Evolutionary conservation across 495 filamentous ascomycete genomes (phyloP).

Genomic region (Hypoxylon crocopeplum): DNA sequence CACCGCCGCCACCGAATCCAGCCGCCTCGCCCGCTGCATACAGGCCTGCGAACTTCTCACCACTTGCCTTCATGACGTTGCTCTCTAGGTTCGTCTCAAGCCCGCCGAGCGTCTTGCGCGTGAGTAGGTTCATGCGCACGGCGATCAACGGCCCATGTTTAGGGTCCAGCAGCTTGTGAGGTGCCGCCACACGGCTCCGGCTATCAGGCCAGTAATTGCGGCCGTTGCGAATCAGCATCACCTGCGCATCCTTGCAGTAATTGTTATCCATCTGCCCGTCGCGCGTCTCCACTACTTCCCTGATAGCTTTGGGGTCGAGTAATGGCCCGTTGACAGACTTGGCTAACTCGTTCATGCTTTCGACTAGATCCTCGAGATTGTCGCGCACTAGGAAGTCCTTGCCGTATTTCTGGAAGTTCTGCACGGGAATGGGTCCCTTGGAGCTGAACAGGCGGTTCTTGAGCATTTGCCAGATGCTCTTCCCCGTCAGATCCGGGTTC

Average conservation of each 20-base stretch:
- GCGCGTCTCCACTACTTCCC: slow-evolving; percentile 50
- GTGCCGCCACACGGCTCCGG: slow-evolving; percentile 49
- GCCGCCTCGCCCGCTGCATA: slow-evolving; percentile 62
- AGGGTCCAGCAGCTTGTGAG: slow-evolving; percentile 54
- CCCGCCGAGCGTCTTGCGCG: slow-evolving; percentile 59
- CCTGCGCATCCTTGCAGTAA: slow-evolving; percentile 60
- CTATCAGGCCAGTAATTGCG: slow-evolving; percentile 56
- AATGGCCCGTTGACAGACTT: slow-evolving; percentile 39
- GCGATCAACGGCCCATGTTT: slow-evolving; percentile 57
- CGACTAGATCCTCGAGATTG: slow-evolving; percentile 53
- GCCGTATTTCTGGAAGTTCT: slow-evolving; percentile 58
- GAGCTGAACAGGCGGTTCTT: slow-evolving; percentile 52
- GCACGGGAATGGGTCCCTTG: slow-evolving; percentile 55
- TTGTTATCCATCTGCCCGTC: slow-evolving; percentile 56
- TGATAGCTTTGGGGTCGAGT: slow-evolving; percentile 47
- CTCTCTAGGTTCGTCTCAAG: slow-evolving; percentile 60
- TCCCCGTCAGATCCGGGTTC: slow-evolving; percentile 59
- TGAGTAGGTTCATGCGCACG: slow-evolving; percentile 58
- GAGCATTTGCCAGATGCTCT: slow-evolving; percentile 56
- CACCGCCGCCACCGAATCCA: slow-evolving; percentile 60
- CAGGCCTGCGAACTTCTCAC: slow-evolving; percentile 51
- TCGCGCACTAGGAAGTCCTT: slow-evolving; percentile 57
- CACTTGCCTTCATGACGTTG: slow-evolving; percentile 53
- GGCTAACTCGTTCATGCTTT: slow-evolving; percentile 57
- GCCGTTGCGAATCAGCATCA: slow-evolving; percentile 58